Evolutionary conservation across 2,329 filamentous ascomycete genomes (phyloP), one percentile per base, ranked within the genome.

Genomic region (Whalleya microplaca): DNA sequence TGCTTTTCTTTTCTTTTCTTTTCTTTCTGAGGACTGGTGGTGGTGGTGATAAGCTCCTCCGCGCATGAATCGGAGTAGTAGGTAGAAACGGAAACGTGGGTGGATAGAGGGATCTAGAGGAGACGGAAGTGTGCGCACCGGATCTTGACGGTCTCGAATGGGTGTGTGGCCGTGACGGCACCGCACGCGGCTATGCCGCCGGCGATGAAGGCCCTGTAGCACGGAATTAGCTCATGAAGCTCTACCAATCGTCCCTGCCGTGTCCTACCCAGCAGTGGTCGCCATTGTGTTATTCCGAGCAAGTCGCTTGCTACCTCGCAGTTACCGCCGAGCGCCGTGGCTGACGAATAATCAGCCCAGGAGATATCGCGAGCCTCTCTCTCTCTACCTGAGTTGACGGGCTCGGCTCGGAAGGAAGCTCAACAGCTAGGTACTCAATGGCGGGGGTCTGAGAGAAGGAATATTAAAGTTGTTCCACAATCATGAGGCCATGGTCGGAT

Each of bases 131-230:
- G 43, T 55, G 71, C 81, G 72, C 80, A 93, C 89, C 93, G 90
- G 72, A 98, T 98, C 84, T 99, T 99, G 73, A 99, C 92, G 12
- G 94, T 98, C 78, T 99, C 95, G 78, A 98, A 98, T 55, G 93
- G 93, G 76, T 99, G 95, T 48, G 95, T 98, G 64, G 96, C 93
- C 41, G 94, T 98, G 55, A 99, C 95, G 64, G 95, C 95, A 71
- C 95, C 95, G 78, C 94, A 98, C 64, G 95, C 95, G 72, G 95
- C 95, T 71, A 99, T 90, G 72, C 95, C 95, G 73, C 95, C 95
- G 55, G 95, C 94, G 69, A 98, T 86, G 80, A 99, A 99, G 60
- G 92, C 91, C 65, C 93, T 86, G 67, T 21, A 56, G 23, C 21
- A 49, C 62, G 57, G 29, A 5, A 49, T 63, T 54, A 65, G 61